phyloP scores from a whole-genome alignment of 2,329 filamentous ascomycete species.

The Colletotrichum costaricense region DNA sequence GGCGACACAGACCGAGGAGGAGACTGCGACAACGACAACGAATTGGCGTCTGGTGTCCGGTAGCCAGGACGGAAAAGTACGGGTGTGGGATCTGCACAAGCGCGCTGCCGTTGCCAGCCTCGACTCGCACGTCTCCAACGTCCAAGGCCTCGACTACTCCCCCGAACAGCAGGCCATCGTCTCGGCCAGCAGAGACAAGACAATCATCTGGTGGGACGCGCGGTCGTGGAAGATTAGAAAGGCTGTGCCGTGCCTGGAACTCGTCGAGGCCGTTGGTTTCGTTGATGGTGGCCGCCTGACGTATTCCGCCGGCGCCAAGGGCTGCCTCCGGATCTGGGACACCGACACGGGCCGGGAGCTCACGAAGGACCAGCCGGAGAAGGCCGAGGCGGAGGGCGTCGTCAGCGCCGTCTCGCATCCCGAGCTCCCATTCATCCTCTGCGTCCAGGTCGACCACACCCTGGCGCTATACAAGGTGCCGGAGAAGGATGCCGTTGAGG shows the following conservation, averaged over 20 bases:
- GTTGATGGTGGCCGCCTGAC: conserved; percentile 76
- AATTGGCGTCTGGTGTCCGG: conserved; percentile 88
- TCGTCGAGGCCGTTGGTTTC: conserved; percentile 87
- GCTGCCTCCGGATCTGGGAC: conserved; percentile 86
- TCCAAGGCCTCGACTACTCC: conserved; percentile 88
- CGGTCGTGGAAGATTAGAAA: conserved; percentile 85
- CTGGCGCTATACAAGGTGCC: conserved; percentile 75
- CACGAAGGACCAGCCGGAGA: conserved; percentile 76
- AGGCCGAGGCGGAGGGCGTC: conserved; percentile 74
- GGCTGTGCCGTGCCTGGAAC: conserved; percentile 86
- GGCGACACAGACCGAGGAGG: conserved; percentile 56
- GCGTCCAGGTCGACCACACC: conserved; percentile 90
- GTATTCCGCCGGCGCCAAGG: conserved; percentile 87
- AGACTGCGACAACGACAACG: conserved; percentile 53
- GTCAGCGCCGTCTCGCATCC: conserved; percentile 76
- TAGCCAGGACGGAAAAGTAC: conserved; percentile 92
- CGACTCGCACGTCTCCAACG: conserved; percentile 94
- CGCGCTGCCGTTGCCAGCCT: conserved; percentile 80
- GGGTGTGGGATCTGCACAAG: conserved; percentile 92
- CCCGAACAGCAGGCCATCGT: conserved; percentile 79
- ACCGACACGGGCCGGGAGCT: conserved; percentile 81
- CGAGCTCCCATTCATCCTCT: conserved; percentile 77
- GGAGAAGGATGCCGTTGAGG: conserved; percentile 47
- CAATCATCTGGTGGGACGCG: conserved; percentile 90
- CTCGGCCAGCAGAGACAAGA: conserved; percentile 92